Conservation (phyloP, 352 stramenopile species). For the Elongisporangium anandrum region DNA sequence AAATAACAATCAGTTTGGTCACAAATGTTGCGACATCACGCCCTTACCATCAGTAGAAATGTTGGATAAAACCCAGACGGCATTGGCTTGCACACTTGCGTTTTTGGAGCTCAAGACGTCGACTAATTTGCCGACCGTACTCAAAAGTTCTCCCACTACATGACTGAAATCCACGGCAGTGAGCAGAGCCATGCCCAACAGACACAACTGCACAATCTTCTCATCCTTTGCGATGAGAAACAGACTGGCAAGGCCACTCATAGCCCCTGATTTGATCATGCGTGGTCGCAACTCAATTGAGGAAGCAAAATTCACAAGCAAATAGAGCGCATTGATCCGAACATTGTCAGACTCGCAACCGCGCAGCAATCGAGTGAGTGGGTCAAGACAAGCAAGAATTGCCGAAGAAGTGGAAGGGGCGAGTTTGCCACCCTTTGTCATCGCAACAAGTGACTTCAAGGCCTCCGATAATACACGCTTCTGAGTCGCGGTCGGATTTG, state of each 20-base stretch:
- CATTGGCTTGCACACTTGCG: slow-evolving; percentile 55
- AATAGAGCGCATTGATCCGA: slow-evolving; percentile 49
- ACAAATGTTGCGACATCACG: slow-evolving; percentile 1
- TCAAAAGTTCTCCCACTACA: slow-evolving; percentile 24
- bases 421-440: slow-evolving; percentile 33
- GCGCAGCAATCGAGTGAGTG: slow-evolving; percentile 41
- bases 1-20: not conserved
- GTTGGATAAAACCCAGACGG: slow-evolving; percentile 77
- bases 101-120: slow-evolving; percentile 45
- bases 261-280: slow-evolving; percentile 38
- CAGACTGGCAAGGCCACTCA: slow-evolving; percentile 31
- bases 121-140: slow-evolving; percentile 35
- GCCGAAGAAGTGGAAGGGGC: slow-evolving; percentile 23
- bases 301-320: slow-evolving; percentile 70
- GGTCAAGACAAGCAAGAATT: slow-evolving; percentile 34
- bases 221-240: slow-evolving; percentile 31
- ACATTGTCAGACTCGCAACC: slow-evolving; percentile 19
- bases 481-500: slow-evolving; percentile 10
- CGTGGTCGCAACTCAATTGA: slow-evolving; percentile 25
- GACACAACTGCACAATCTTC: slow-evolving; percentile 53
- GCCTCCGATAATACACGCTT: slow-evolving; percentile 32
- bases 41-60: slow-evolving; percentile 51
- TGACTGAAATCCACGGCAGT: slow-evolving; percentile 34
- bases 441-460: slow-evolving; percentile 42
- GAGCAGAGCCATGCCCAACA: slow-evolving; percentile 62